A percentile compares a stretch with the other conserved stretches of the same genome.
These are phyloP conservation scores for Hanseniaspora lachancei DNA, from an alignment of 805 yeast genomes.

Conservation along the genomic window DNA sequence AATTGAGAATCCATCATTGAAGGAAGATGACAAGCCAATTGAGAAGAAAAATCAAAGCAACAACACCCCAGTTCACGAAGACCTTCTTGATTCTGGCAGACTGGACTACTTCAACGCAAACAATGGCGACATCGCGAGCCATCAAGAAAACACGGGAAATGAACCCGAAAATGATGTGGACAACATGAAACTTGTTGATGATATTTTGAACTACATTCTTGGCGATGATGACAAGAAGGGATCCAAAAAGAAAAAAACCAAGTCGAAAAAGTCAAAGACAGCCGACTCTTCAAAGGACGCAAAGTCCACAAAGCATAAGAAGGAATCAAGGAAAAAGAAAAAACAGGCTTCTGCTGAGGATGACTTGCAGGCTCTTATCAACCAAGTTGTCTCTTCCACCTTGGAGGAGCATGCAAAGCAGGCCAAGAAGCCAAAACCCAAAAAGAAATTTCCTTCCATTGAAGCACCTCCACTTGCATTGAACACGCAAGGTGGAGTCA, in stretches of 20 bases:
- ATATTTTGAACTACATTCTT: neutral
- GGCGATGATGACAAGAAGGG: constrained; percentile 14
- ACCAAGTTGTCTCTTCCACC: constrained; percentile 25
- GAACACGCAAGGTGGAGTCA: constrained; percentile 6
- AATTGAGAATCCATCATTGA: neutral
- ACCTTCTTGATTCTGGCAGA: neutral
- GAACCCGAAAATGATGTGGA: constrained; percentile 4
- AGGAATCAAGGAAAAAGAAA: constrained; percentile 14
- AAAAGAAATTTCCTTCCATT: neutral
- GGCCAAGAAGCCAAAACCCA: constrained; percentile 13
- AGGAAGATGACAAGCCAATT: neutral
- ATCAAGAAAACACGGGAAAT: neutral
- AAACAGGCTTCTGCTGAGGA: constrained; percentile 14
- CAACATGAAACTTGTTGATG: constrained; percentile 4
- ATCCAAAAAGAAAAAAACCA: constrained; percentile 16
- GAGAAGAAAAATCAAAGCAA: neutral
- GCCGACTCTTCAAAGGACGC: constrained; percentile 8
- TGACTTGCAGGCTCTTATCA: constrained; percentile 24
- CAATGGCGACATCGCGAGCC: neutral
- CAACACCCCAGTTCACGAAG: neutral
- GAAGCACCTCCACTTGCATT: constrained; percentile 2
- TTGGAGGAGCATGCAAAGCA: constrained; percentile 26
- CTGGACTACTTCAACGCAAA: neutral
- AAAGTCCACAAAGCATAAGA: constrained; percentile 9
- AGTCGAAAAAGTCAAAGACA: constrained; percentile 17